Conservation (phyloP, 2,329 filamentous ascomycete species). For the Cytospora paraplurivora region DNA sequence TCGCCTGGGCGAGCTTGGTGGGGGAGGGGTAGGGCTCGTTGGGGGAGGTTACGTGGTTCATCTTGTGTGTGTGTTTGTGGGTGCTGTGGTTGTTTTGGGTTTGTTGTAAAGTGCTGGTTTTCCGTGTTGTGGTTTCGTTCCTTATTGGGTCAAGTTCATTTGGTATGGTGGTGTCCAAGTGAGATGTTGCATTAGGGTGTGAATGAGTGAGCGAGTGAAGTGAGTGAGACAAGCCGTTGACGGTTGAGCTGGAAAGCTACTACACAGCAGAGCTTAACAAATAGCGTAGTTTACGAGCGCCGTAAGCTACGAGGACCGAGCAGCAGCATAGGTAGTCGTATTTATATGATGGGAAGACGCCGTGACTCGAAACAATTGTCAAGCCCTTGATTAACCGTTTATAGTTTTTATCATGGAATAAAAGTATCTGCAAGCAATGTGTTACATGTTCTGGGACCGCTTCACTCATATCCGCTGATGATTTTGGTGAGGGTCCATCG, state of each 20-base stretch:
- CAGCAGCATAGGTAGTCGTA: too few relatives aligned
- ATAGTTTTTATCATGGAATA: too few relatives aligned
- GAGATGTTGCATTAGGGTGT: neutral
- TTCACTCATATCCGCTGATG: too few relatives aligned
- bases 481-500: too few relatives aligned
- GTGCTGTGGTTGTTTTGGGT: neutral
- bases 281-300: neutral
- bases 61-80: constrained; percentile 28
- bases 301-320: too few relatives aligned
- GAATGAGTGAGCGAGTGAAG: neutral
- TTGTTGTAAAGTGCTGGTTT: neutral
- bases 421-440: too few relatives aligned
- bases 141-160: neutral
- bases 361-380: too few relatives aligned
- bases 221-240: neutral
- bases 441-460: too few relatives aligned
- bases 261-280: neutral
- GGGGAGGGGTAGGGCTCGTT: constrained; percentile 60
- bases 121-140: neutral
- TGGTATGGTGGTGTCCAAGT: neutral
- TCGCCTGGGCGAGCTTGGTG: constrained; percentile 53
- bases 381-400: too few relatives aligned
- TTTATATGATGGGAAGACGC: too few relatives aligned
- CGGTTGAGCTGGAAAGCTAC: neutral
- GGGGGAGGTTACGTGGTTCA: constrained; percentile 45